phyloP scores from a whole-genome alignment of 1,139 yeast genomes.

The Debaryomyces sp. region DNA sequence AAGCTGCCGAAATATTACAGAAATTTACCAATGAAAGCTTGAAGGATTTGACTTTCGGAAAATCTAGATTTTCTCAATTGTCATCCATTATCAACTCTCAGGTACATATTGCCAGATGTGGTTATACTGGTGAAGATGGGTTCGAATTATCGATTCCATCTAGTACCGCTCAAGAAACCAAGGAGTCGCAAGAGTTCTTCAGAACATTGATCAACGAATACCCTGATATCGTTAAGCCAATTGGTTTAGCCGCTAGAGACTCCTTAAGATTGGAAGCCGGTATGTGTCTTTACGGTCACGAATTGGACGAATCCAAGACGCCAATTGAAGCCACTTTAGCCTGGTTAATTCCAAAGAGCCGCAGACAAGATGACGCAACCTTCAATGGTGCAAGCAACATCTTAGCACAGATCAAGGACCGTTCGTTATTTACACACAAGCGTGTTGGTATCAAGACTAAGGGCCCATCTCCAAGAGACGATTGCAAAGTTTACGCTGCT shows the following conservation, averaged over 20 bases:
- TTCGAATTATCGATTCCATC: slow-evolving; percentile 86
- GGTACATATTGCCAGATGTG: slow-evolving; percentile 86
- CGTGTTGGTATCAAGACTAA: slow-evolving; percentile 74
- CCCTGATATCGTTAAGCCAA: slow-evolving; percentile 70
- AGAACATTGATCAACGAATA: slow-evolving; percentile 57
- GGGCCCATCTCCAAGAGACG: slow-evolving; percentile 94
- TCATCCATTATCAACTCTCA: slow-evolving; percentile 37
- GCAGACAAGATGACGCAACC: slow-evolving; percentile 54
- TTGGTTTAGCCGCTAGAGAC: slow-evolving; percentile 97
- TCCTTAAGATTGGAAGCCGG: slow-evolving; percentile 96
- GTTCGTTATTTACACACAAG: slow-evolving; percentile 56
- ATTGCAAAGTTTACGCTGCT: slow-evolving; percentile 64
- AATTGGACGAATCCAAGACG: slow-evolving; percentile 74
- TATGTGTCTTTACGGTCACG: slow-evolving; percentile 96
- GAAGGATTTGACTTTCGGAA: slow-evolving; percentile 70
- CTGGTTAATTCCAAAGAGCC: slow-evolving; percentile 85
- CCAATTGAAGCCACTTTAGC: slow-evolving; percentile 88
- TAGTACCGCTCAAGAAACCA: slow-evolving; percentile 41
- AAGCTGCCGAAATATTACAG: slow-evolving; percentile 66
- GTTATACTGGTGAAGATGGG: slow-evolving; percentile 98
- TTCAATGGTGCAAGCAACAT: slow-evolving; percentile 82
- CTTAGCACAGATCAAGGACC: slow-evolving; percentile 68
- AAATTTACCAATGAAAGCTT: slow-evolving; percentile 64
- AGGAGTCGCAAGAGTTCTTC: slow-evolving; percentile 61
- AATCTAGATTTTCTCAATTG: slow-evolving; percentile 58